Evolutionary conservation across 2,329 filamentous ascomycete genomes (phyloP).

Genomic region (Nigrograna mackinnonii): DNA sequence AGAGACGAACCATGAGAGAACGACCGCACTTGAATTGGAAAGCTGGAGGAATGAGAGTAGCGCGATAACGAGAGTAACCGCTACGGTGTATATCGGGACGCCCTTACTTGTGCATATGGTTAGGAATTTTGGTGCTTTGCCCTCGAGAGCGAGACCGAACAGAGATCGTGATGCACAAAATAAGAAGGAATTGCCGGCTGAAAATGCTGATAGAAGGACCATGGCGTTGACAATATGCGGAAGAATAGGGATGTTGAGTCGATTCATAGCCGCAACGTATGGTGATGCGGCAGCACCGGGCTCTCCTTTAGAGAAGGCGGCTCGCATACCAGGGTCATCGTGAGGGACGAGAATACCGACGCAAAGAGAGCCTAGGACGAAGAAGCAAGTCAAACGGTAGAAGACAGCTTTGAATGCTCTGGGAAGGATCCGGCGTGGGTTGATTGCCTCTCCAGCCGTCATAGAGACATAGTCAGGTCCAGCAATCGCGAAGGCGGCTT

Average conservation of each 20-base stretch:
- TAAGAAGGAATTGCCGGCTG: constrained; percentile 29
- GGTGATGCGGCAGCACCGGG: constrained; percentile 59
- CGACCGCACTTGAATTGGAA: constrained; percentile 66
- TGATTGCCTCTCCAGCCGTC: constrained; percentile 52
- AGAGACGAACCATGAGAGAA: constrained; percentile 73
- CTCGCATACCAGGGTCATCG: constrained; percentile 72
- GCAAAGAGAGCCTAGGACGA: constrained; percentile 50
- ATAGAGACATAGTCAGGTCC: no score
- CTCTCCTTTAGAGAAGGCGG: constrained; percentile 33
- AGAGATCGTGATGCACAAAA: background rate
- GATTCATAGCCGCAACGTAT: constrained; percentile 65
- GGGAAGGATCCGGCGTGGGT: constrained; percentile 49
- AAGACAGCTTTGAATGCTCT: constrained; percentile 53
- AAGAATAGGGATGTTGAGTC: constrained; percentile 47
- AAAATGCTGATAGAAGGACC: constrained; percentile 52
- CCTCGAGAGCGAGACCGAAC: background rate
- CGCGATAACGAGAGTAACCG: constrained; percentile 64
- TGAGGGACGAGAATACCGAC: no score
- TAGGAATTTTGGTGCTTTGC: background rate
- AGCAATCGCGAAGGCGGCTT: no score
- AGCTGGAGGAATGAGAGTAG: constrained; percentile 74
- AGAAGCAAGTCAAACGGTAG: constrained; percentile 50
- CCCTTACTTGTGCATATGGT: constrained; percentile 58
- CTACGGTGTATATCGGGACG: constrained; percentile 71
- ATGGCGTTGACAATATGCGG: constrained; percentile 59